phyloP scores from a whole-genome alignment of 805 yeast species.

The Ogataea trehaloabstinens region DNA sequence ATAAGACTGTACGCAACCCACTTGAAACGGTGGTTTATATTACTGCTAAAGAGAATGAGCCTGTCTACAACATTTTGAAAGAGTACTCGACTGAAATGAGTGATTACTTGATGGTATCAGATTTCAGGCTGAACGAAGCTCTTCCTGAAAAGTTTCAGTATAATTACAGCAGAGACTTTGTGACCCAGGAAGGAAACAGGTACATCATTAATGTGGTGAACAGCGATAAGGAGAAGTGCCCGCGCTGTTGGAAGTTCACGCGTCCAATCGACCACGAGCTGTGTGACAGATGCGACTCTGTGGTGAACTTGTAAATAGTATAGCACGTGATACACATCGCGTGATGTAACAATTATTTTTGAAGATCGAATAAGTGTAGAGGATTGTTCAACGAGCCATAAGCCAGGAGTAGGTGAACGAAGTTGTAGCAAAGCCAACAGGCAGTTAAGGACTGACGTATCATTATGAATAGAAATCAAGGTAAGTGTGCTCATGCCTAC shows the following conservation, averaged over 20 bases:
- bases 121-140: constrained; percentile 38
- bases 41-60: constrained; percentile 11
- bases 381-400: too few species aligned
- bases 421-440: too few species aligned
- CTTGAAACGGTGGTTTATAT: constrained; percentile 54
- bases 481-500: constrained; percentile 6
- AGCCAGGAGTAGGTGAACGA: too few species aligned
- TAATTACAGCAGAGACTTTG: constrained; percentile 30
- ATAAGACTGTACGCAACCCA: constrained; percentile 51
- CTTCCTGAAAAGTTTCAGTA: constrained; percentile 10
- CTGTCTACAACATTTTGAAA: constrained; percentile 16
- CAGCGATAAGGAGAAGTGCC: constrained; percentile 60
- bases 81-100: constrained; percentile 43
- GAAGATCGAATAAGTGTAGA: too few species aligned
- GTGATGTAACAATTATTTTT: too few species aligned
- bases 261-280: constrained; percentile 49
- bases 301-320: constrained; percentile 23
- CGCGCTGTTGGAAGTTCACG: constrained; percentile 89
- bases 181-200: constrained; percentile 27
- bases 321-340: too few species aligned
- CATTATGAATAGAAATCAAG: constrained; percentile 10
- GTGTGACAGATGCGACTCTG: constrained; percentile 64
- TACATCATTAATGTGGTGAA: constrained; percentile 38
- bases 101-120: constrained; percentile 65
- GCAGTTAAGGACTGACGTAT: too few species aligned